These are phyloP conservation scores for Vachellia pachyceras DNA, from an alignment of 306 rosid genomes.

Conservation along the genomic window DNA sequence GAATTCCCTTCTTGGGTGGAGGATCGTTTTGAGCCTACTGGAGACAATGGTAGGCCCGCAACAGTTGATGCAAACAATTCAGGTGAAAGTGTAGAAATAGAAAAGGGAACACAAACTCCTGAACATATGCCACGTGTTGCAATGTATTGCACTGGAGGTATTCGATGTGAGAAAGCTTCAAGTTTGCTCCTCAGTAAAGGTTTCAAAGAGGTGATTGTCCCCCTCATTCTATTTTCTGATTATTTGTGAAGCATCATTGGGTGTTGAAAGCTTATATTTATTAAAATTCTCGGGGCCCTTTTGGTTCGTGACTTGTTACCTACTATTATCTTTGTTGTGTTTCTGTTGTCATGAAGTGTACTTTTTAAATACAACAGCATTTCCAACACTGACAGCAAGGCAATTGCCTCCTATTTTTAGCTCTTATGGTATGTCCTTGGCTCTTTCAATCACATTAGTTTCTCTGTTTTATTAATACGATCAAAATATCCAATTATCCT, in stretches of 20 bases:
- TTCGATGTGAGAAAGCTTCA: conserved; percentile 96
- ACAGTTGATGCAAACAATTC: conserved; percentile 41
- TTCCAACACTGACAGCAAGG: not conserved
- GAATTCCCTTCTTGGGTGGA: conserved; percentile 95
- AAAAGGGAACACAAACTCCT: conserved; percentile 42
- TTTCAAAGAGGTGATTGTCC: conserved; percentile 76
- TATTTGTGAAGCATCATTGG: not conserved
- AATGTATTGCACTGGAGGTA: conserved; percentile 99
- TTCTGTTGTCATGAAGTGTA: not conserved
- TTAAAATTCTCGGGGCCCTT: not conserved
- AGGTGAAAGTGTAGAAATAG: conserved; percentile 42
- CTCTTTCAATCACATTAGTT: not conserved
- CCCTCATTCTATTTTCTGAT: conserved; percentile 9
- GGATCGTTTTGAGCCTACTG: conserved; percentile 56
- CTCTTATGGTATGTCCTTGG: not conserved
- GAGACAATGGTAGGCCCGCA: conserved; percentile 37
- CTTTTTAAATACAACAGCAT: no score
- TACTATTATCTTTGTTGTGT: not conserved
- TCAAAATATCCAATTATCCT: not conserved
- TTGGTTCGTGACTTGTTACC: conserved; percentile 23
- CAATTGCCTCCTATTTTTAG: not conserved
- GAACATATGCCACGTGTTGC: conserved; percentile 76
- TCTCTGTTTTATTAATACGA: not conserved
- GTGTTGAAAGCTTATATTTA: not conserved
- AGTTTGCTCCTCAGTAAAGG: conserved; percentile 90